These are phyloP conservation scores for Podila verticillata DNA, from an alignment of 192 early-diverging fungal species.

Conservation along the genomic window DNA sequence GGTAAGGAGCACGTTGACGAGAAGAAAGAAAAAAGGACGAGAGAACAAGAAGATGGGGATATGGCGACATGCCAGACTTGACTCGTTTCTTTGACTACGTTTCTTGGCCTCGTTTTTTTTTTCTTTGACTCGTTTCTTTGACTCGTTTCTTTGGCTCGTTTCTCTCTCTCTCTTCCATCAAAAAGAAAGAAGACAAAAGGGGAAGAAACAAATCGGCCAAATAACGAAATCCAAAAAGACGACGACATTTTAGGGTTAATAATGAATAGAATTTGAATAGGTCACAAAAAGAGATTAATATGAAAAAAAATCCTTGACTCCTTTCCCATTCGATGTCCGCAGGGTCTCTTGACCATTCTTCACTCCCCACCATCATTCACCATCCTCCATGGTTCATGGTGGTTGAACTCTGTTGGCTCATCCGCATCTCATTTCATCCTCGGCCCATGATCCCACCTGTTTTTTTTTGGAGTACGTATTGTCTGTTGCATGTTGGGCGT, in stretches of 20 bases:
- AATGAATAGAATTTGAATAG: not conserved
- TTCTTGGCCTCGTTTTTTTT: not conserved
- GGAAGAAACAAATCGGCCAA: not conserved
- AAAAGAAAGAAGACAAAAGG: not conserved
- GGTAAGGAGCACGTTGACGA: not conserved
- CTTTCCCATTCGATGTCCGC: slow-evolving; percentile 5
- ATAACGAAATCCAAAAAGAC: not conserved
- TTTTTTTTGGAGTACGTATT: no score
- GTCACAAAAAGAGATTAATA: not conserved
- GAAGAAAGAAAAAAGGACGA: not conserved
- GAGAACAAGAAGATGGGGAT: not conserved
- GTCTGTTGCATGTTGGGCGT: no score
- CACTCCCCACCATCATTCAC: not conserved
- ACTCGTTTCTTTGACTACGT: not conserved
- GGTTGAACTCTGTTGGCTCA: not conserved
- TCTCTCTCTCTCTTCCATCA: not conserved
- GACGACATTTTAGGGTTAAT: not conserved
- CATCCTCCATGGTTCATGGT: not conserved
- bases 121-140: not conserved
- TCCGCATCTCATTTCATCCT: no score
- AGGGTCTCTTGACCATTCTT: not conserved
- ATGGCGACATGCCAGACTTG: not conserved
- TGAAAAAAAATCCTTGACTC: slow-evolving; percentile 3
- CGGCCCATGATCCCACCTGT: no score
- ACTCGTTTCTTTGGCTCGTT: not conserved